Percentiles rank a stretch among this genome's conserved stretches.
Conservation (phyloP, 495 filamentous ascomycete species). For the Talaromyces borbonicus region DNA sequence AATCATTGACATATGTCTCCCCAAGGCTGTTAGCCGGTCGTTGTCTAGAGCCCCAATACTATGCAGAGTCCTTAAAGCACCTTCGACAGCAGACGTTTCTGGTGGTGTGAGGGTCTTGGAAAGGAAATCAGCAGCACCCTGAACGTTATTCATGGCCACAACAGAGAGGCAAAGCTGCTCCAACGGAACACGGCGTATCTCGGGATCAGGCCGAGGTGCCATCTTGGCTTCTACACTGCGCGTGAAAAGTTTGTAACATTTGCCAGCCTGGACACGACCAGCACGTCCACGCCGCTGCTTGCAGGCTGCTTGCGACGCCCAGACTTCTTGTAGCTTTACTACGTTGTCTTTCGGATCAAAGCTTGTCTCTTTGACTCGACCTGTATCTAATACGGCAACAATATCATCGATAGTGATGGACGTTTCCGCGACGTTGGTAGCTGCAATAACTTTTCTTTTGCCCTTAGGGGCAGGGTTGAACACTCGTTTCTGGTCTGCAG, state of each 20-base stretch:
- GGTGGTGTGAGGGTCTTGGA: constrained; percentile 83
- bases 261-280: constrained; percentile 79
- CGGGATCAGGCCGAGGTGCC: constrained; percentile 82
- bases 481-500: constrained; percentile 76
- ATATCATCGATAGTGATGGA: constrained; percentile 98
- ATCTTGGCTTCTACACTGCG: constrained; percentile 75
- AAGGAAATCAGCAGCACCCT: constrained; percentile 70
- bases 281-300: constrained; percentile 95
- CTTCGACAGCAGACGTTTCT: constrained; percentile 71
- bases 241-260: constrained; percentile 94
- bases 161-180: constrained; percentile 93
- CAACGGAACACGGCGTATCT: constrained; percentile 84
- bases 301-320: constrained; percentile 89
- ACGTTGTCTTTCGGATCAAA: constrained; percentile 91
- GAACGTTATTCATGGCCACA: constrained; percentile 78
- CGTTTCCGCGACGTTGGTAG: constrained; percentile 95
- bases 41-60: constrained; percentile 84
- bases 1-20: constrained; percentile 84
- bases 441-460: constrained; percentile 82
- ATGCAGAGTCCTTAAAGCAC: constrained; percentile 64
- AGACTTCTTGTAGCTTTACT: constrained; percentile 86
- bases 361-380: constrained; percentile 90
- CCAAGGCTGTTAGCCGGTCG: constrained; percentile 77
- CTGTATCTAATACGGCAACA: constrained; percentile 92
- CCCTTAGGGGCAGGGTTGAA: constrained; percentile 68